Percentiles rank a stretch among this genome's conserved stretches.
These are phyloP conservation scores for Odontarrhena argentea DNA, from an alignment of 345 rosid genomes.

Conservation along the genomic window DNA sequence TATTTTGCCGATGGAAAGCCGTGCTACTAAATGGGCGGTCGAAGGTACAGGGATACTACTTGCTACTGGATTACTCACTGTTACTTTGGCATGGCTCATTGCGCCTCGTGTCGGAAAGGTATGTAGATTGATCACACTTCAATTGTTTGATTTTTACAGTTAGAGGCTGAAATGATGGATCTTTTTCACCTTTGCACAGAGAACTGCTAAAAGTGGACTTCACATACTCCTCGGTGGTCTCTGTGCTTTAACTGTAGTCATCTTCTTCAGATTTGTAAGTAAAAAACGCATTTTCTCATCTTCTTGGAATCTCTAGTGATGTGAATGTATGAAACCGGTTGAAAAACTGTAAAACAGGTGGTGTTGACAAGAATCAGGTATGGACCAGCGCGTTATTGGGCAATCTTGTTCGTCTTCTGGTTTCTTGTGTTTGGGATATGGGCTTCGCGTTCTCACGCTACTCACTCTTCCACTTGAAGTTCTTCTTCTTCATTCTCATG, in stretches of 20 bases:
- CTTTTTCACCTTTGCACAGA: slow-evolving; percentile 49
- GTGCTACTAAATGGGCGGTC: slow-evolving; percentile 88
- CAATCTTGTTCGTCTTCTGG: slow-evolving; percentile 92
- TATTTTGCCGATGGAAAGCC: slow-evolving; percentile 56
- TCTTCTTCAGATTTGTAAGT: slow-evolving; percentile 96
- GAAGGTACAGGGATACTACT: slow-evolving; percentile 94
- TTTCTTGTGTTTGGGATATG: slow-evolving; percentile 95
- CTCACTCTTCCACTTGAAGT: slow-evolving; percentile 36
- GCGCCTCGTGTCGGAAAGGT: slow-evolving; percentile 99
- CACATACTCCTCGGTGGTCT: slow-evolving; percentile 93
- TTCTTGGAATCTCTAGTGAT: slow-evolving; percentile 3
- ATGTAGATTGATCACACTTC: slow-evolving; percentile 12
- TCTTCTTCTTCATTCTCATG: slow-evolving; percentile 1
- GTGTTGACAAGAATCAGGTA: slow-evolving; percentile 90
- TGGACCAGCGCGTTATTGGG: slow-evolving; percentile 98
- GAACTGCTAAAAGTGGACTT: slow-evolving; percentile 91
- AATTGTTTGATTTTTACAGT: background rate
- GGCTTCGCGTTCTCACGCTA: slow-evolving; percentile 64
- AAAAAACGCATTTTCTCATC: slow-evolving; percentile 1
- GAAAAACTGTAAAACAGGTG: slow-evolving; percentile 49
- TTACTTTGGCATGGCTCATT: slow-evolving; percentile 89
- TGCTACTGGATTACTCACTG: slow-evolving; percentile 85
- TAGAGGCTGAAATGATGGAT: slow-evolving; percentile 1
- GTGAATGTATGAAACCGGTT: background rate
- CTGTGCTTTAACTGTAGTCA: slow-evolving; percentile 86